Conservation (phyloP, 768 basidiomycete species). For the Lactifluus pinguis region DNA sequence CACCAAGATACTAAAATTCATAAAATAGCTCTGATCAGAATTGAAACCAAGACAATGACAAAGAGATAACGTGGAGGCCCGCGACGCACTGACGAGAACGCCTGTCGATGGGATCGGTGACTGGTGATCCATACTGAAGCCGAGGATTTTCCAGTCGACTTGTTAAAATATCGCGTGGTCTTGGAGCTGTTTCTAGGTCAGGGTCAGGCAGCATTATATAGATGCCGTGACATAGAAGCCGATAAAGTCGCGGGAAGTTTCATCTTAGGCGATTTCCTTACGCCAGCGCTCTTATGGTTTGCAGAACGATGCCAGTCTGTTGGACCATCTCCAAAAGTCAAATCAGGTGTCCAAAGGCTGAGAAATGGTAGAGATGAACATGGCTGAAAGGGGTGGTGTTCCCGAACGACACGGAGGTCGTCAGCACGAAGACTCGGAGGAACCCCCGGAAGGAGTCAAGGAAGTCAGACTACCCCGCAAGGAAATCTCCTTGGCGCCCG, state of each 20-base stretch:
- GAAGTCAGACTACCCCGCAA: no score
- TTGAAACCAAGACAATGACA: neutral
- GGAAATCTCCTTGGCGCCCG: no score
- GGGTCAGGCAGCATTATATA: neutral
- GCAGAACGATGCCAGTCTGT: neutral
- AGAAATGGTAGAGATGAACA: no score
- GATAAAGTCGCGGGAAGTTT: neutral
- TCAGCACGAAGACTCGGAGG: no score
- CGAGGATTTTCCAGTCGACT: neutral
- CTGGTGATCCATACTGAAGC: neutral
- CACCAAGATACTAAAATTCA: no score
- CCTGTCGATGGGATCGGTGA: neutral
- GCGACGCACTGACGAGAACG: neutral
- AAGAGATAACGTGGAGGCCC: neutral
- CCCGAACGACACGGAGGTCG: no score
- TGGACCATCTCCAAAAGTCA: no score
- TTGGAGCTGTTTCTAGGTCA: neutral
- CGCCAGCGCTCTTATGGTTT: neutral
- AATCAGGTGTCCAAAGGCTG: no score
- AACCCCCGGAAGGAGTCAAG: no score
- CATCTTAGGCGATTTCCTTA: neutral
- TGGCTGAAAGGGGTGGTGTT: no score
- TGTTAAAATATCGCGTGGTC: neutral
- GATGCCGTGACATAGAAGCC: neutral
- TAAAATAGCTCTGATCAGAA: no score